Evolutionary conservation across 495 filamentous ascomycete genomes (phyloP), one percentile per base, ranked within the genome.

Genomic region (Haplographium delicatum): DNA sequence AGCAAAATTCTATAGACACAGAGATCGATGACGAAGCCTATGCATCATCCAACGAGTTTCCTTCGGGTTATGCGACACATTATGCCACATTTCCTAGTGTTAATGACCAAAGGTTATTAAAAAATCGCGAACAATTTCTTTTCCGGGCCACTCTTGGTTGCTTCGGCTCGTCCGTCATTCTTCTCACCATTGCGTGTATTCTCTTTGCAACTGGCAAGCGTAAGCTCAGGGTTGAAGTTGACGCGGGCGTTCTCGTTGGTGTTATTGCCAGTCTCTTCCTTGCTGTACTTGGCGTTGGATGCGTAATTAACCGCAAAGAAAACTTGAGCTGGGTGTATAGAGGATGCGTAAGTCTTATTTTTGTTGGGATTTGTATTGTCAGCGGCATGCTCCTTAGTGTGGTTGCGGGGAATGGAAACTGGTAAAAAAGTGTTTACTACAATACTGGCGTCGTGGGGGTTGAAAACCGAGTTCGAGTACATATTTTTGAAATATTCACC

Each of bases 161-260:
- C 22, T 81, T 76, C 44, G 51, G 54, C 5, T 65, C 65, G 0
- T 64, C 80, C 0, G 70, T 73, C 24, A 44, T 78, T n/a, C 67
- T 86, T 8, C 68, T 84, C 22, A 50, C 67, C 45, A 63, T 85
- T 20, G 74, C 80, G 1, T 65, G 64, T 7, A 57, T 80, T 5
- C 67, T 85, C 4, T 71, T 79, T 42, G 56, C 63, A 3, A 79
- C 81, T 5, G 78, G 79, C 3, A 65, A 70, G 3, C 73, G 73
- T 47, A 75, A 72, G 59, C 65, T 75, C 46, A 64, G 68, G 1
- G 60, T 75, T 35, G 74, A 81, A 53, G 82, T 85, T 4, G 80
- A 84, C 50, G 72, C 71, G 1, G 83, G 79, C 18, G 79, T 80
- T 24, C 69, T 80, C 6, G 61, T 80, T 16, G 81, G 79, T 8